Evolutionary conservation across 345 rosid species (phyloP).

Genomic region (Anacardium occidentale): DNA sequence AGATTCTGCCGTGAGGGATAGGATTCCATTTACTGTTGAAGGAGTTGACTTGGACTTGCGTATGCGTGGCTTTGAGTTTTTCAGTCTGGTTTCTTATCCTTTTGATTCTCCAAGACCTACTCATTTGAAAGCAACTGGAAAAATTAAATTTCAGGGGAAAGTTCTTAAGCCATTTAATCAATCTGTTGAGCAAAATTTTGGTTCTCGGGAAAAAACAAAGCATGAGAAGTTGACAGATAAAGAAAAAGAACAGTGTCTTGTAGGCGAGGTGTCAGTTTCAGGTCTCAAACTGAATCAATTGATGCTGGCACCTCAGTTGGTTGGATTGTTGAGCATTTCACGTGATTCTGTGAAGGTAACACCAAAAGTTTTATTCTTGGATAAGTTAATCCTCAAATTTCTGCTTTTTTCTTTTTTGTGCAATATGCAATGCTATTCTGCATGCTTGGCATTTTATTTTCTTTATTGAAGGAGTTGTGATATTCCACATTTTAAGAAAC

Average conservation of each 20-base stretch:
- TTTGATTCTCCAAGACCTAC: constrained; percentile 95
- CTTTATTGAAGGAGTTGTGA: neutral
- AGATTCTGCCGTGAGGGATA: constrained; percentile 34
- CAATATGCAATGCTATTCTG: constrained; percentile 3
- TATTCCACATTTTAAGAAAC: neutral
- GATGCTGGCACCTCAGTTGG: constrained; percentile 87
- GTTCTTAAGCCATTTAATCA: constrained; percentile 41
- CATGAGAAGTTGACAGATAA: constrained; percentile 28
- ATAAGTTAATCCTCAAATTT: neutral
- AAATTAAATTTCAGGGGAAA: constrained; percentile 82
- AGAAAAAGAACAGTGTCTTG: constrained; percentile 48
- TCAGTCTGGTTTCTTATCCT: constrained; percentile 77
- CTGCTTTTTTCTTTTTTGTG: neutral
- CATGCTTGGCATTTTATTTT: neutral
- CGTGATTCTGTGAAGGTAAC: constrained; percentile 70
- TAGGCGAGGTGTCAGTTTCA: constrained; percentile 79
- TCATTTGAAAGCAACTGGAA: constrained; percentile 93
- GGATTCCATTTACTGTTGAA: constrained; percentile 70
- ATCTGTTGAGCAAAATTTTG: constrained; percentile 30
- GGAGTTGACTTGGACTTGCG: constrained; percentile 94
- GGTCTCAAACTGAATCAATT: constrained; percentile 93
- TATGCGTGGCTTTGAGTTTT: constrained; percentile 95
- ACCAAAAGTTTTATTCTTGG: constrained; percentile 10
- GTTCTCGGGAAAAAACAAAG: constrained; percentile 30
- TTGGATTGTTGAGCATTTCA: constrained; percentile 77